Evolutionary conservation across 768 basidiomycete species (phyloP), one percentile per base, ranked within the genome.

Genomic region (Hydnomerulius pinastri): DNA sequence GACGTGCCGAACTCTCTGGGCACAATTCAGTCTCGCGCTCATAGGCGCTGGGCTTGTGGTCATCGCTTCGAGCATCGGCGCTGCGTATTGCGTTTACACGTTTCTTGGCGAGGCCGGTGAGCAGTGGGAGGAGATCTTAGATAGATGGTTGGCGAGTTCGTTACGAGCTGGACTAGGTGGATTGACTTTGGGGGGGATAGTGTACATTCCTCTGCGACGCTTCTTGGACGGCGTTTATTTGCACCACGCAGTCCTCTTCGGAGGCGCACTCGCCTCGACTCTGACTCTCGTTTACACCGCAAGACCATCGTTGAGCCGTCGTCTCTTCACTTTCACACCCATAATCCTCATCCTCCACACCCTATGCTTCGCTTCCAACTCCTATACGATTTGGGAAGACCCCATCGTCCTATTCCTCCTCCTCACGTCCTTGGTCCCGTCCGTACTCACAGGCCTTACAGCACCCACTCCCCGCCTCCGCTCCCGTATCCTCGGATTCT

Each of bases 371-470:
- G 80, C 87, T 13, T 96, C 94, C 21, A 98, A 98, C 73, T 97
- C 94, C 0, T 96, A 92, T 74, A 92, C 90, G n/a, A 81, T 98
- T 67, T 98, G 94, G 93, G 97, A 99, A 78, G 95, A 98, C 65
- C 80, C 80, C 27, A 74, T 91, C 48, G 76, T 88, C 10, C 80
- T 84, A 7, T 95, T 85, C 77, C 77, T 98, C 46, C 72, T 86
- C 52, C 64, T 85, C 37, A 80, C 80, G 30, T 87, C 82, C 27
- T 71, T 92, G 30, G 68, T 82, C 10, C 83, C 85, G 0, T 73
- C 71, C 51, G 70, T 88, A 53, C 61, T 87, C 27, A 75, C 74
- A 41, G 87, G 89, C 0, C 70, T 92, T 47, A 71, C 79, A 0
- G 87, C 90, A 0, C 87, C 90, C 1, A 85, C 81, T 6, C 58